These are phyloP conservation scores for Amylostereum areolatum DNA, from an alignment of 1,284 basidiomycete genomes.

Conservation along the genomic window DNA sequence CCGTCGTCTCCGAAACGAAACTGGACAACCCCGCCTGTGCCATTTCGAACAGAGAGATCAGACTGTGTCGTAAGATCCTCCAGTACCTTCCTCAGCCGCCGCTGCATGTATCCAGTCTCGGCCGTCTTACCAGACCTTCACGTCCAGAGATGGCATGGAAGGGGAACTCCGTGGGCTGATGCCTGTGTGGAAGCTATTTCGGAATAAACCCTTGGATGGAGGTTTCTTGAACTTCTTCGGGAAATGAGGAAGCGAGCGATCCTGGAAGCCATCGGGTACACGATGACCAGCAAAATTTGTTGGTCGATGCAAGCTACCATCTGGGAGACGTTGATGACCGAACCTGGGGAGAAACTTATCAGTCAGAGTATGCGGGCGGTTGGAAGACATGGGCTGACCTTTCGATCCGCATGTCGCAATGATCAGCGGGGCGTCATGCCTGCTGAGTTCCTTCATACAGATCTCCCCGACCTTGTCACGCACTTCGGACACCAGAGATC, in stretches of 20 bases:
- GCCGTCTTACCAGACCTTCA: constrained; percentile 99
- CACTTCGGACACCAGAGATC: constrained; percentile 93
- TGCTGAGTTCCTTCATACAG: constrained; percentile 96
- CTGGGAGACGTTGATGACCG: constrained; percentile 98
- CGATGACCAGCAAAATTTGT: constrained; percentile 96
- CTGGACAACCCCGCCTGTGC: constrained; percentile 94
- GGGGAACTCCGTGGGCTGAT: constrained; percentile 94
- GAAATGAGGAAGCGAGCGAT: constrained; percentile 97
- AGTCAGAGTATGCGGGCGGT: no score
- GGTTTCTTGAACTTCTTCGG: constrained; percentile 97
- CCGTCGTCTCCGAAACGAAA: constrained; percentile 98
- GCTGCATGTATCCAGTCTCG: constrained; percentile 99
- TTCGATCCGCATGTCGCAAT: constrained; percentile 99
- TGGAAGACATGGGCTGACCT: constrained; percentile 43
- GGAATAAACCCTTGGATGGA: constrained; percentile 96
- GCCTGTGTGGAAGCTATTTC: constrained; percentile 95
- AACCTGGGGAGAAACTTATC: constrained; percentile 49
- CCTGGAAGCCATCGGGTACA: constrained; percentile 99
- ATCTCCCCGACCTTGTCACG: constrained; percentile 96
- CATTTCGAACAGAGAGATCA: constrained; percentile 95
- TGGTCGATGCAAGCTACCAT: constrained; percentile 99
- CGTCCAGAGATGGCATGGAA: constrained; percentile 99
- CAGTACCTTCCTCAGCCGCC: constrained; percentile 97
- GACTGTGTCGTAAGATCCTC: constrained; percentile 98
- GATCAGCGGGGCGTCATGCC: constrained; percentile 95